Base-by-base conservation (phyloP, 352 stramenopile genomes). In the Pythium myriotylum region DNA sequence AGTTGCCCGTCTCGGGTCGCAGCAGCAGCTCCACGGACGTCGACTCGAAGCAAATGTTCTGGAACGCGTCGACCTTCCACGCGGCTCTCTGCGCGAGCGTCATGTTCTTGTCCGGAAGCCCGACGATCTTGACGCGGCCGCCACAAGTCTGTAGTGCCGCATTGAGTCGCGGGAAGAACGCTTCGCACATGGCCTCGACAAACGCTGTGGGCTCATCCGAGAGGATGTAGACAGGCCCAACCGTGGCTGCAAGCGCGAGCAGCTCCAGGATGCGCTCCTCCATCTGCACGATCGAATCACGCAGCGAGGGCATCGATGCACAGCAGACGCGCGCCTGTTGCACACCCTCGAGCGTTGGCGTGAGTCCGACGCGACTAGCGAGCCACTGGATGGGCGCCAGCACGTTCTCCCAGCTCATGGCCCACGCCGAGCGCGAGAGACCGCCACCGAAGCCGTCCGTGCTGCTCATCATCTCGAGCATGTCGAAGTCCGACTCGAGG, bases 371-470 rank as follows among this genome's bases (percentile, higher is more conserved):
- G 23, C 74, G 51, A 10, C 59, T 54, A 4, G 45, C 29, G 61
- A 87, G 54, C 73, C 70, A 87, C 37, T 67, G 26, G 51, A 70
- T 66, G 2, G 77, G 77, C 26, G 73, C 57, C 19, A 87, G 68
- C 35, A 84, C 73, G 42, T 87, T 74, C 39, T 87, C 75, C 77
- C 74, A 87, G 57, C 74, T 79, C 48, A 84, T 72, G 47, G 78
- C 66, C 59, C 59, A 67, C 1, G 59, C 59, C 26, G 59, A 57
- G 51, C 59, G 59, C 32, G 59, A 55, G 33, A 73, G 33, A 23
- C 8, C 27, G n/a, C n/a, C n/a, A n/a, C n/a, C 20, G 6, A 33
- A 9, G n/a, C 59, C 59, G 51, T 67, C 59, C 33, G 55, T 62
- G 45, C 59, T 55, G 59, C 59, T 67, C 59, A 67, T 67, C 59